A percentile compares a stretch with the other conserved stretches of the same genome.
Evolutionary conservation across 108 stramenopile species (phyloP).

Genomic region (Skeletonema tropicum): DNA sequence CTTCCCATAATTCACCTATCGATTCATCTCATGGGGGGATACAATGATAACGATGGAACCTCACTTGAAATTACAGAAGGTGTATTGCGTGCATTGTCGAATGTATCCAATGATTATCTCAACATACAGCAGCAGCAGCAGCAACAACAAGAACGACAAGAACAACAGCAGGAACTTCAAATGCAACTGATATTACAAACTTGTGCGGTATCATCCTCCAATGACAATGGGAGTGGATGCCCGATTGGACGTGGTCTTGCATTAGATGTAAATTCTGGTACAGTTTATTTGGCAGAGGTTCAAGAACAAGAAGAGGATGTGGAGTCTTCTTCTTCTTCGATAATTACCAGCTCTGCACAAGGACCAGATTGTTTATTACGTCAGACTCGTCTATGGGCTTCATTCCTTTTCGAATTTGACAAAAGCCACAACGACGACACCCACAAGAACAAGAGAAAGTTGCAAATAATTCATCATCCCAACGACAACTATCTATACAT

Average conservation of each 20-base stretch:
- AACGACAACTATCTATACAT: constrained; percentile 42
- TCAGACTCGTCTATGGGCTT: constrained; percentile 65
- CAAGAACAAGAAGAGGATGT: not conserved
- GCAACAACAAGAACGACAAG: too few species aligned
- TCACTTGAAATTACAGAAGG: constrained; percentile 61
- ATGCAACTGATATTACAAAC: constrained; percentile 71
- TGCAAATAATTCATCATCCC: constrained; percentile 54
- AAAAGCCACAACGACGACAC: not conserved
- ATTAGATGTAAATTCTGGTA: constrained; percentile 55
- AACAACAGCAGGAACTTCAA: too few species aligned
- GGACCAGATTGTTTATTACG: constrained; percentile 67
- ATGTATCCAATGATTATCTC: constrained; percentile 42
- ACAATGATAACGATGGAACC: constrained; percentile 55
- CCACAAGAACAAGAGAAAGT: not conserved
- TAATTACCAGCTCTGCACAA: constrained; percentile 3
- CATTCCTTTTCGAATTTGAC: constrained; percentile 4
- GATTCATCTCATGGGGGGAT: constrained; percentile 85
- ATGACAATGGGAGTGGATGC: constrained; percentile 54
- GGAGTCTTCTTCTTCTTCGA: not conserved
- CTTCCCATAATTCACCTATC: constrained; percentile 51
- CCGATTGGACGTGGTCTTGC: constrained; percentile 82
- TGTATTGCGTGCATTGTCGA: constrained; percentile 58
- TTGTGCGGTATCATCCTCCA: constrained; percentile 62
- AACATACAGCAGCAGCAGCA: not conserved
- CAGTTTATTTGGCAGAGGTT: constrained; percentile 66